A percentile compares a stretch with the other conserved stretches of the same genome.
phyloP scores from a whole-genome alignment of 768 basidiomycete species.

The Fomitopsis pulvina region DNA sequence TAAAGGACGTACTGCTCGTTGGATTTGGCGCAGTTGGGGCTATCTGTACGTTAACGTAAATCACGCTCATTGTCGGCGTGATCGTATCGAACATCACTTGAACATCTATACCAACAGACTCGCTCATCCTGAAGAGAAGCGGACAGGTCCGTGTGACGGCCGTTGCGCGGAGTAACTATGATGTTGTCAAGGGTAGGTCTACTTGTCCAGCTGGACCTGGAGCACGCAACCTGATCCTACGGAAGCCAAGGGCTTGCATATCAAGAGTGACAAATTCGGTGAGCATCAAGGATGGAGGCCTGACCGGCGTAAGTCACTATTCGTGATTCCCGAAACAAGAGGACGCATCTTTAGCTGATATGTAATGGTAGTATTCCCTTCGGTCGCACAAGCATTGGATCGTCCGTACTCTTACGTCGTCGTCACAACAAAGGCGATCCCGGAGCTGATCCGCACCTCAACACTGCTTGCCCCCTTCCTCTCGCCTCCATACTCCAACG shows the following conservation, averaged over 20 bases:
- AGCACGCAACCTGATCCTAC: not conserved
- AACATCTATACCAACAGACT: constrained; percentile 31
- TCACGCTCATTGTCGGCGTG: not conserved
- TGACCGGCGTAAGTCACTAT: constrained; percentile 42
- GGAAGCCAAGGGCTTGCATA: constrained; percentile 46
- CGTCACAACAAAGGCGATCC: constrained; percentile 64
- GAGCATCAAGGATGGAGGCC: constrained; percentile 53
- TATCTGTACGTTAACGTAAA: constrained; percentile 44
- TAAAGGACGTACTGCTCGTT: constrained; percentile 51
- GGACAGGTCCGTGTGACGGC: constrained; percentile 60
- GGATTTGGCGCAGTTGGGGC: constrained; percentile 63
- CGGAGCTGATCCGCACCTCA: constrained; percentile 55
- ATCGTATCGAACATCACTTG: not conserved
- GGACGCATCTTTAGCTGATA: not conserved
- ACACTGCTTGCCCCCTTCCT: constrained; percentile 51
- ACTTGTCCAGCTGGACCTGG: not conserved
- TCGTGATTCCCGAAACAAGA: not conserved
- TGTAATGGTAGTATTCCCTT: constrained; percentile 42
- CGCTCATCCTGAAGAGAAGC: constrained; percentile 49
- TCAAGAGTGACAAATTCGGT: constrained; percentile 57
- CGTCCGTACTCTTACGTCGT: constrained; percentile 58
- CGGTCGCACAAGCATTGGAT: constrained; percentile 55
- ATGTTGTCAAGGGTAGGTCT: constrained; percentile 39
- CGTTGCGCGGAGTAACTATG: constrained; percentile 67
- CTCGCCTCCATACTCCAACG: constrained; percentile 37